phyloP scores from a whole-genome alignment of 192 early-diverging fungal genomes.

The Spizellomyces punctatus region DNA sequence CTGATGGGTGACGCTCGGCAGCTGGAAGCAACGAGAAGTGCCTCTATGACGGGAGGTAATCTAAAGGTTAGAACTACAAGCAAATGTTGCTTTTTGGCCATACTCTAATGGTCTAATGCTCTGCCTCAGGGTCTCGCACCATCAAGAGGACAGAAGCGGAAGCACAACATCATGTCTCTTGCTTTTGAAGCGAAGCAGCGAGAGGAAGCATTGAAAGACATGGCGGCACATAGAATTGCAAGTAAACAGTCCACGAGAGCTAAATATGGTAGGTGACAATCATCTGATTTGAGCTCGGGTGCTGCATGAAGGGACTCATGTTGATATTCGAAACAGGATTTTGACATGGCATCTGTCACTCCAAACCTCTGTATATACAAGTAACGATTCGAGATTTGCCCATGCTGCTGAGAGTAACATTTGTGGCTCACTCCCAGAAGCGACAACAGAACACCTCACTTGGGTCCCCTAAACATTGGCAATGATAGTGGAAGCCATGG shows the following conservation, averaged over 20 bases:
- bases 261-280: constrained; percentile 67
- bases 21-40: neutral
- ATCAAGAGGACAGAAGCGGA: constrained; percentile 12
- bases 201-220: constrained; percentile 7
- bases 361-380: too few species aligned
- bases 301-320: too few species aligned
- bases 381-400: too few species aligned
- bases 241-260: constrained; percentile 10
- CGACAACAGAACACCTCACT: too few species aligned
- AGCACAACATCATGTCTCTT: constrained; percentile 33
- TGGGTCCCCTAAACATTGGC: too few species aligned
- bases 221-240: constrained; percentile 13
- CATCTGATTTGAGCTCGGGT: constrained; percentile 73
- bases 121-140: neutral
- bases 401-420: too few species aligned
- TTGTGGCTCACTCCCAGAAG: too few species aligned
- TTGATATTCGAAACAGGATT: too few species aligned
- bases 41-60: neutral
- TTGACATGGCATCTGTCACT: too few species aligned
- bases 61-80: neutral
- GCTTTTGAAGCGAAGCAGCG: constrained; percentile 25
- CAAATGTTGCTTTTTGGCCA: neutral
- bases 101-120: neutral
- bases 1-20: constrained; percentile 9
- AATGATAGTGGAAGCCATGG: too few species aligned